Base-by-base conservation (phyloP, 2,329 filamentous ascomycete species). In the Monosporascus sp. region DNA sequence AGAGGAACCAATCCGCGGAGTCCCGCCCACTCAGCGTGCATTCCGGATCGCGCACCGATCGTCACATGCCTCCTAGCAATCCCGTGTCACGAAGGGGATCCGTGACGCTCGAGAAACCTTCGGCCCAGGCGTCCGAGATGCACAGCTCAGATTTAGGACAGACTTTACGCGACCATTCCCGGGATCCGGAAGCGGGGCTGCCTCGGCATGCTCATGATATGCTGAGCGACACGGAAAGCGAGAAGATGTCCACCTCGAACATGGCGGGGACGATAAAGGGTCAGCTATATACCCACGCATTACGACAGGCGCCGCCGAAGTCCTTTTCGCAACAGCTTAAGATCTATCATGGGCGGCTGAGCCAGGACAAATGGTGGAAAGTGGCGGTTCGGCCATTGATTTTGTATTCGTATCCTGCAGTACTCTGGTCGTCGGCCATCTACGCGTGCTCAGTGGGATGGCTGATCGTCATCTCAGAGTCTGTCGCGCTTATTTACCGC, bases 401-500 rank as follows among this genome's bases (percentile, higher is more conserved):
- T 47, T 79, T 97, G 1, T 96, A 86, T 62, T 82, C 86, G 1
- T 97, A 97, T 64, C 94, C 94, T 0, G 83, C 89, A 0, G 88
- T 97, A 1, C 79, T 97, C 8, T 97, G 92, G 93, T 93, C 89
- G 6, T 76, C 90, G 0, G 76, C 88, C 1, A 83, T 96, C 4
- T 97, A 97, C 67, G 77, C 91, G 0, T 86, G 94, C 61, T 94
- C 91, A 0, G 82, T 97, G 6, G 93, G 93, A 38, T 97, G 93
- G 94, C 79, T 97, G 27, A 97, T 97, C 59, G 91, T 97, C 44
- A 81, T 97, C 2, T 96, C 91, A 1, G 92, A 97, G 70, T 88
- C 88, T 0, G 84, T 97, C 3, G 82, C 90, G 0, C 78, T 87
- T 54, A 88, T 97, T 55, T 97, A 90, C 69, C 83, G 88, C 38